Base-by-base conservation (phyloP, 768 basidiomycete genomes). In the Leccinum disarticulatum region DNA sequence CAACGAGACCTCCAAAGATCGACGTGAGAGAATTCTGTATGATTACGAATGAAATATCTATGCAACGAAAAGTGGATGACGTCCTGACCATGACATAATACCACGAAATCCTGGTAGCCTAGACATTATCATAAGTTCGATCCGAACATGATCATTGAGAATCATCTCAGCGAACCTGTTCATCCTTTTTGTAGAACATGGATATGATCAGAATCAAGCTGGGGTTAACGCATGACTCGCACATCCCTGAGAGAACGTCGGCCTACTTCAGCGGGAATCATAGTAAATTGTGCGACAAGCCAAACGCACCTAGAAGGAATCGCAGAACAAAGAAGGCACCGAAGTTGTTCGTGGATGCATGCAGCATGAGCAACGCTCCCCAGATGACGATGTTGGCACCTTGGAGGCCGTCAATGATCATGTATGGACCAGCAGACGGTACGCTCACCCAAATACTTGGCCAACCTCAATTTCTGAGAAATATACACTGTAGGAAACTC, bases 121-220 rank as follows among this genome's bases (percentile, higher is more conserved):
- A 56, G 19, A 41, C 27, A 25, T 10, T 2, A 4, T 30, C 19
- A 9, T 68, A 19, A 70, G 58, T 52, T n/a, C 41, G 27, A 31
- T 25, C 31, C 49, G 8, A 17, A 14, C 43, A 19, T 41, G 36
- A 22, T 4, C 6, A 15, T n/a, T 4, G 30, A 7, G 17, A 15
- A 36, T 30, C 8, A 30, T n/a, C 8, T n/a, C 43, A 15, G 7
- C 64, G 31, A 49, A 78, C 81, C 76, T 87, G 85, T 64, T 87
- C 86, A 54, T 84, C 75, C 71, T 87, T 87, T 76, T 83, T 84
- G 73, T 87, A 87, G 67, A 87, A 87, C 81, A 86, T 85, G 10
- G 83, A 81, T 41, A 87, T 79, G 43, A 87, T 79, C 54, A 87
- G 73, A 71, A 88, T 83, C 35, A 87, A 74, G 63, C 79, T 83